Evolutionary conservation across 441 rosid species (phyloP).

Genomic region (Daphne laureola): DNA sequence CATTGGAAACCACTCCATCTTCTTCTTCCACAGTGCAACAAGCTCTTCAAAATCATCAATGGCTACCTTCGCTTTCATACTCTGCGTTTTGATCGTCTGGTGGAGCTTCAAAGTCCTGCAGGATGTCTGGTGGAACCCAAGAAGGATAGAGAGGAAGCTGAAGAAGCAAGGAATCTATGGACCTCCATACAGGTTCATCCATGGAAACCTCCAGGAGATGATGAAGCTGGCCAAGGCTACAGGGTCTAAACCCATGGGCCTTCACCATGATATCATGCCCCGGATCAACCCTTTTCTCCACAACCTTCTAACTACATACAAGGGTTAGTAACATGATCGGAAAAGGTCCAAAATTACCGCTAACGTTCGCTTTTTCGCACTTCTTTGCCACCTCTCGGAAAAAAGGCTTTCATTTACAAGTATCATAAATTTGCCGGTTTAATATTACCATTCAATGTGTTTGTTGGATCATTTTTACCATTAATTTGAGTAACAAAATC

Average conservation of each 20-base stretch:
- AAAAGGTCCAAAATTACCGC: no score
- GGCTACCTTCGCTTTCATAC: neutral
- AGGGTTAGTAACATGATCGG: neutral
- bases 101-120: slow-evolving; percentile 13
- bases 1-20: no score
- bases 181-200: slow-evolving; percentile 8
- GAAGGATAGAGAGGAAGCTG: slow-evolving; percentile 17
- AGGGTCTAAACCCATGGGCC: slow-evolving; percentile 2
- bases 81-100: slow-evolving; percentile 11
- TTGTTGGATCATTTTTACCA: no score
- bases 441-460: no score
- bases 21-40: no score
- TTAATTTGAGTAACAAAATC: no score
- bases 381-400: no score
- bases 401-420: no score
- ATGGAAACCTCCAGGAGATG: slow-evolving; percentile 17
- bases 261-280: slow-evolving; percentile 16
- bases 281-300: slow-evolving; percentile 22
- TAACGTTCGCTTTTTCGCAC: no score
- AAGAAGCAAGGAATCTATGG: slow-evolving; percentile 18
- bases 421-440: no score
- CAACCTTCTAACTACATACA: slow-evolving; percentile 1
- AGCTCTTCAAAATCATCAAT: neutral
- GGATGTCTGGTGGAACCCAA: slow-evolving; percentile 22
- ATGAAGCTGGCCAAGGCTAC: slow-evolving; percentile 8